These are phyloP conservation scores for Scutellaria galericulata DNA, from an alignment of 257 asterid species.

Conservation along the genomic window DNA sequence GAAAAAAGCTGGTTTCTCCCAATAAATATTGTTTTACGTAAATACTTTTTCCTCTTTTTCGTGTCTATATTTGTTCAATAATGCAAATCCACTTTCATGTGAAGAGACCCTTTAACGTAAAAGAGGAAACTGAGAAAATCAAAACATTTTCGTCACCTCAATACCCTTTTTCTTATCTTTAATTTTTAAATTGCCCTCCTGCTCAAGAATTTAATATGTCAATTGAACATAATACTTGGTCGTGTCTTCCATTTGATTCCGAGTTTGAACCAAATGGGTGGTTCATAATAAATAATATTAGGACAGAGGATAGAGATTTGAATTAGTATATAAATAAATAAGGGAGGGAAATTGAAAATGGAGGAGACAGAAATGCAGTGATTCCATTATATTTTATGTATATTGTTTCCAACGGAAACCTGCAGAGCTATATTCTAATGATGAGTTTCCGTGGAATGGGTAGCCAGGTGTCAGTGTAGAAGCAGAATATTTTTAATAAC, in stretches of 20 bases:
- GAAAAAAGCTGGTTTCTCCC: conserved; percentile 32
- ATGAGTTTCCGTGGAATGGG: conserved; percentile 9
- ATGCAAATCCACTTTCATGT: conserved; percentile 33
- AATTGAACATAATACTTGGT: too few species aligned
- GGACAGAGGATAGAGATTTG: too few species aligned
- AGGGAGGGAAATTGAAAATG: conserved; percentile 41
- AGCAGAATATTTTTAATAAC: conserved; percentile 34
- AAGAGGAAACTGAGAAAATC: neutral
- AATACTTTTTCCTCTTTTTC: conserved; percentile 25
- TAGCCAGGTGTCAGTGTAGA: conserved; percentile 32
- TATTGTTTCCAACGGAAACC: conserved; percentile 30
- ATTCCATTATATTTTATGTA: conserved; percentile 19
- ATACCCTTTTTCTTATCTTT: neutral
- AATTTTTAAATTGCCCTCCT: too few species aligned
- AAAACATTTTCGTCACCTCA: conserved; percentile 15
- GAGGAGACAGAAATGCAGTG: conserved; percentile 40
- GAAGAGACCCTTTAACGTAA: conserved; percentile 23
- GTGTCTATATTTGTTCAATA: conserved; percentile 24
- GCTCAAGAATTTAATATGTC: too few species aligned
- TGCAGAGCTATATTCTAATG: conserved; percentile 32
- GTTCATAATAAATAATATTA: too few species aligned
- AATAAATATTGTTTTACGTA: conserved; percentile 4
- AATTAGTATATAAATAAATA: too few species aligned
- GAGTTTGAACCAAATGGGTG: too few species aligned
- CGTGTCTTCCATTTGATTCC: too few species aligned